Evolutionary conservation across 1,139 yeast genomes (phyloP).

Genomic region (Saccharomyces hybrid): DNA sequence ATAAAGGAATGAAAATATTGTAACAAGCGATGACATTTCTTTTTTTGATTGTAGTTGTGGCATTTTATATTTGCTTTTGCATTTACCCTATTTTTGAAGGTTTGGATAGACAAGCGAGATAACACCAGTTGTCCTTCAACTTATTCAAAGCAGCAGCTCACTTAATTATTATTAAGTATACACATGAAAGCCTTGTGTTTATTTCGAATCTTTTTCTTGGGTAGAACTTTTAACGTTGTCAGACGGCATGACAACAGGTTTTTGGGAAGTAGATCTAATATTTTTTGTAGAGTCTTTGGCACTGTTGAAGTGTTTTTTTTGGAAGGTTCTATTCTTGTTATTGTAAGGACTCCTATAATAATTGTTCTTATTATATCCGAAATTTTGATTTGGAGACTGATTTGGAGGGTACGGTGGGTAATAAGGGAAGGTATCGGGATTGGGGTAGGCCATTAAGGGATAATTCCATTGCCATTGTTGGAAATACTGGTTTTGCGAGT

Average conservation of each 20-base stretch:
- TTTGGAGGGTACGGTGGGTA: background rate
- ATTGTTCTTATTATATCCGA: background rate
- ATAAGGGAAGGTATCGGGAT: background rate
- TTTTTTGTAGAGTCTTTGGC: background rate
- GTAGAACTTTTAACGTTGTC: background rate
- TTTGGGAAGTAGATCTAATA: background rate
- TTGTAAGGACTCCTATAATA: background rate
- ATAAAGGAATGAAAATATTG: background rate
- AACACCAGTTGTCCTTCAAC: background rate
- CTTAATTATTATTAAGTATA: background rate
- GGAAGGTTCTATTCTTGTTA: background rate
- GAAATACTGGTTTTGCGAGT: background rate
- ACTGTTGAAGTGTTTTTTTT: background rate
- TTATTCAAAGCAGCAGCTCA: background rate
- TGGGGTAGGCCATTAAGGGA: background rate
- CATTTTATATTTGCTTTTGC: background rate
- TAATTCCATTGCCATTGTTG: background rate
- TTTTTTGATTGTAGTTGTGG: background rate
- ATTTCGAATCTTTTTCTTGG: background rate
- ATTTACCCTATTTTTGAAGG: background rate
- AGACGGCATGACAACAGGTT: background rate
- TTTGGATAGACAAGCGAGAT: background rate
- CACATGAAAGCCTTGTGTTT: background rate
- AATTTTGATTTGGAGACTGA: background rate
- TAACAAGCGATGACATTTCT: background rate